Base-by-base conservation (phyloP, 2,329 filamentous ascomycete species). In the Dactylellina sp. region DNA sequence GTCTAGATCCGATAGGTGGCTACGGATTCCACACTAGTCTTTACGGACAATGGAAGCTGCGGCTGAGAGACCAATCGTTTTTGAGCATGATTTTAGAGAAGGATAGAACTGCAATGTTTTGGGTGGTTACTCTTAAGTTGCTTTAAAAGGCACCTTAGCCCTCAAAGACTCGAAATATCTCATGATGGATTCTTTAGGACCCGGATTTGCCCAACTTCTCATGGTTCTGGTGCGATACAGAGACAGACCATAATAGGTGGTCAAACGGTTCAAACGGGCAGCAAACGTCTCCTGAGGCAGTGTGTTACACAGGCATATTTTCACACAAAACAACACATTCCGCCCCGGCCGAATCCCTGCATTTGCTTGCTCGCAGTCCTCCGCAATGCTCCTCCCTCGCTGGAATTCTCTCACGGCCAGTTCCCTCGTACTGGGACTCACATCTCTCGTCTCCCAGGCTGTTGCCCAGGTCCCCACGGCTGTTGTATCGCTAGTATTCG, bases 1-100 rank as follows among this genome's bases (percentile, higher is more conserved):
- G 66, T 57, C 59, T 63, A 71, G 57, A 71, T 71, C 66, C 59
- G 66, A 71, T 71, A 71, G 50, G 59, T 71, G 66, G 66, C 66
- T 71, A 22, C 66, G 35, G 57, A 64, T 63, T 63, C 50, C 18
- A 71, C 57, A 42, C 66, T 71, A 44, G 66, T 49, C 40, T 35
- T 49, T 24, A 35, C 49, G 53, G 63, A 68, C 57, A 59, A 59
- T 63, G 59, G 50, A 71, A 28, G 24, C 59, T 71, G 66, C 66
- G 52, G 66, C 57, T 63, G 52, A 62, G 59, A 44, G 44, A 18
- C 57, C 50, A 62, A 64, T 64, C 7, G 59, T 57, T 57, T 71
- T 56, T 46, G 59, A 71, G 66, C 22, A 71, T 42, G 64, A 49
- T 57, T 32, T 64, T 39, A 47, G 35, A 16, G 46, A 71, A 63